These are phyloP conservation scores for Ceratobasidium sp. DNA, from an alignment of 1,284 basidiomycete genomes.

Conservation along the genomic window DNA sequence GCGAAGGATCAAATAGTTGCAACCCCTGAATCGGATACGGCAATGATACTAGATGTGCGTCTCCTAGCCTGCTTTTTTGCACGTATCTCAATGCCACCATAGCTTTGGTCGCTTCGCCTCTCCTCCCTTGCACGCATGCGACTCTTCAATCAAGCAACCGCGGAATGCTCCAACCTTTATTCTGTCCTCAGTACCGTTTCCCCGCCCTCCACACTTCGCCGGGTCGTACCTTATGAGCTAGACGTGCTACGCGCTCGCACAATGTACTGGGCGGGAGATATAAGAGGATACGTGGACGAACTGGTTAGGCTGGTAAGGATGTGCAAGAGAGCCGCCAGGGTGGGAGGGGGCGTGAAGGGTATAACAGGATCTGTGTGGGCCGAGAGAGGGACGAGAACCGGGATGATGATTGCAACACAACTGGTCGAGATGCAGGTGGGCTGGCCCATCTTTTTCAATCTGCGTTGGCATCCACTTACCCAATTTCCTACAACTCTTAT, in stretches of 20 bases:
- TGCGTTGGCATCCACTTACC: neutral
- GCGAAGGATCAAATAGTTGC: slow-evolving; percentile 77
- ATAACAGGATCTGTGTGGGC: slow-evolving; percentile 72
- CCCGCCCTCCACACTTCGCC: slow-evolving; percentile 53
- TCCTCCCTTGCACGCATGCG: slow-evolving; percentile 79
- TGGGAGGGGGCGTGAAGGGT: slow-evolving; percentile 53
- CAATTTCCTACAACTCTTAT: neutral
- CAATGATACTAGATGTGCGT: slow-evolving; percentile 73
- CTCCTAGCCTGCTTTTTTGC: neutral
- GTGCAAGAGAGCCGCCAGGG: slow-evolving; percentile 73
- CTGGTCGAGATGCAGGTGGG: slow-evolving; percentile 77
- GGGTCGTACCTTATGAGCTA: slow-evolving; percentile 75
- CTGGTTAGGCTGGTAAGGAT: slow-evolving; percentile 80
- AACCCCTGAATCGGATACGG: slow-evolving; percentile 71
- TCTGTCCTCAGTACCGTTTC: slow-evolving; percentile 70
- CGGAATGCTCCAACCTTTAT: slow-evolving; percentile 83
- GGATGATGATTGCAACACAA: slow-evolving; percentile 76
- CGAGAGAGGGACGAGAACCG: slow-evolving; percentile 74
- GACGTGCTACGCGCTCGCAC: slow-evolving; percentile 76
- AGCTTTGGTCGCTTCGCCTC: slow-evolving; percentile 86
- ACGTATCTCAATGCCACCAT: slow-evolving; percentile 1
- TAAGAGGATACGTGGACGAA: slow-evolving; percentile 77
- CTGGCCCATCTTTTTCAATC: slow-evolving; percentile 2
- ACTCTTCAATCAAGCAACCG: slow-evolving; percentile 81
- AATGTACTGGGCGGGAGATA: slow-evolving; percentile 79